Percentiles rank a stretch among this genome's conserved stretches.
Evolutionary conservation across 2,329 filamentous ascomycete species (phyloP).

Genomic region (Dactylellina parvicollis): DNA sequence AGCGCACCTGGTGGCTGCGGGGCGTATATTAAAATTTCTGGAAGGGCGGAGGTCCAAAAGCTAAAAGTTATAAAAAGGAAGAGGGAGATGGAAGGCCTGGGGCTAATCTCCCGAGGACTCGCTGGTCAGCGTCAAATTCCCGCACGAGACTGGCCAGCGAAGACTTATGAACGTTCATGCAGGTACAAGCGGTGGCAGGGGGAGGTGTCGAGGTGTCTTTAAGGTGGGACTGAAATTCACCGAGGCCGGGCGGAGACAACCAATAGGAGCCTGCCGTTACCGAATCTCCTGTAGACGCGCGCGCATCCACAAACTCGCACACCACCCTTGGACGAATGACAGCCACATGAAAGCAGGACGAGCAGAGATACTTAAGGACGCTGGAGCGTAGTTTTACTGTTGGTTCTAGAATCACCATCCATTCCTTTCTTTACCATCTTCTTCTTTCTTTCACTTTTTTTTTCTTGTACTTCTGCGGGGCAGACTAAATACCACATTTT

Average conservation of each 20-base stretch:
- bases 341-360: not conserved
- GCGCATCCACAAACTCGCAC: conserved; percentile 39
- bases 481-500: conserved; percentile 49
- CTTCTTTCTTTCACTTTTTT: conserved; percentile 6
- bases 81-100: conserved; percentile 10
- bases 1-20: not conserved
- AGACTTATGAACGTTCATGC: conserved; percentile 12
- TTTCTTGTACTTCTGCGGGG: conserved; percentile 34
- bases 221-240: conserved; percentile 3
- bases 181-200: conserved; percentile 28
- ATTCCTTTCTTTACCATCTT: conserved; percentile 27
- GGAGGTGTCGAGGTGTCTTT: not conserved
- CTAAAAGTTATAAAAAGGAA: conserved; percentile 17
- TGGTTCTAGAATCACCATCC: conserved; percentile 37
- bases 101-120: conserved; percentile 20
- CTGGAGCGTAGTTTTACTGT: not conserved
- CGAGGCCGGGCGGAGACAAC: conserved; percentile 19
- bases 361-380: conserved; percentile 28
- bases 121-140: conserved; percentile 40
- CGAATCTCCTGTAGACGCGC: conserved; percentile 31
- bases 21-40: not conserved
- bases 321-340: not conserved
- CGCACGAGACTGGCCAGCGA: conserved; percentile 34
- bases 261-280: conserved; percentile 25
- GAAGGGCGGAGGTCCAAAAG: not conserved